Evolutionary conservation across 202 grass and related monocot genomes (phyloP).

Genomic region (Saccharum hybrid): DNA sequence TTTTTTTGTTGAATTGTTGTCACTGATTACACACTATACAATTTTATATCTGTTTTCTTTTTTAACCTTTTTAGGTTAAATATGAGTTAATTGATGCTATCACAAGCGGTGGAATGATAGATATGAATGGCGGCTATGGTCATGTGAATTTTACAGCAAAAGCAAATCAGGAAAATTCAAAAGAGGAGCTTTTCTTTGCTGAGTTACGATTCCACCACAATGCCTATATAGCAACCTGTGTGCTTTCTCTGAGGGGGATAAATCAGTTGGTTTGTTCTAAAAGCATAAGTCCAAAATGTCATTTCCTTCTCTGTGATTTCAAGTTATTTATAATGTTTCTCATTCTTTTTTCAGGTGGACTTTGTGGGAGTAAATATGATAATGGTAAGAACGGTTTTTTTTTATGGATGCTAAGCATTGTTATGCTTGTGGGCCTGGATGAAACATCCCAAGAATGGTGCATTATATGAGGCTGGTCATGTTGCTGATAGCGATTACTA

Average conservation of each 20-base stretch:
- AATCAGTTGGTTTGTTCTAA: neutral
- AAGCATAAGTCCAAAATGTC: neutral
- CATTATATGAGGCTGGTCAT: no score
- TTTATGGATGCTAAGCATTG: neutral
- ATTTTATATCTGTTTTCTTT: neutral
- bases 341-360: neutral
- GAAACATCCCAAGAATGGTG: no score
- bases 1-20: neutral
- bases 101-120: neutral
- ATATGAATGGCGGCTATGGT: neutral
- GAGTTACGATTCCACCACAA: neutral
- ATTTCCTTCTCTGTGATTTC: neutral
- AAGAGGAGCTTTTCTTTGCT: constrained; percentile 26
- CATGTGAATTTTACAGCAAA: constrained; percentile 32
- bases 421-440: neutral
- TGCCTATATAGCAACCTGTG: neutral
- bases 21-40: neutral
- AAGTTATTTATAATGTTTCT: neutral
- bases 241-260: neutral
- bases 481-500: no score
- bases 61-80: neutral
- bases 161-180: neutral
- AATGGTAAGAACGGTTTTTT: neutral
- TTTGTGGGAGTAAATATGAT: constrained; percentile 6
- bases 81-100: constrained; percentile 10